These are phyloP conservation scores for Pythium sp. DNA, from an alignment of 352 stramenopile species.

Conservation along the genomic window DNA sequence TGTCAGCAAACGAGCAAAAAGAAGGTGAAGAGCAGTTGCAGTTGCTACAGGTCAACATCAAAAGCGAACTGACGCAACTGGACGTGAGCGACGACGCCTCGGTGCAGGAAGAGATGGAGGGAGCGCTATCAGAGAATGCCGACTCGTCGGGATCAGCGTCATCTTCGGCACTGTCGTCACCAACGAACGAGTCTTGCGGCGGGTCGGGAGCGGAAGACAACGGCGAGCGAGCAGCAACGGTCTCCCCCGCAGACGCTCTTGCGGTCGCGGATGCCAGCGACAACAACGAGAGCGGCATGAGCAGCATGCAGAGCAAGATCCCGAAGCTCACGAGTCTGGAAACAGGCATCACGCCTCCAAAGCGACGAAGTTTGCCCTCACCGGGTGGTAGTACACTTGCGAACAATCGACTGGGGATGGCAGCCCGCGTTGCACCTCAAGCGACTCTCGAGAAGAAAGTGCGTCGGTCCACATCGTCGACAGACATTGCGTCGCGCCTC, in stretches of 20 bases:
- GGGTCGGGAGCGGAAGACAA: conserved; percentile 17
- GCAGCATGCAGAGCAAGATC: conserved; percentile 10
- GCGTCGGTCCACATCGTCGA: conserved; percentile 12
- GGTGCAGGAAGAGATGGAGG: background rate
- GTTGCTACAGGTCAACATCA: background rate
- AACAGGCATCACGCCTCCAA: conserved; percentile 21
- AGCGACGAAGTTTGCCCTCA: conserved; percentile 21
- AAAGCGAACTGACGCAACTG: background rate
- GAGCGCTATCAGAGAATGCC: conserved; percentile 1
- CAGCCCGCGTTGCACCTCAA: conserved; percentile 25
- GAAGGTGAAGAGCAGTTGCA: background rate
- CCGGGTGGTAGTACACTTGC: conserved; percentile 17
- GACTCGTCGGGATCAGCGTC: background rate
- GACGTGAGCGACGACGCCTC: conserved; percentile 2
- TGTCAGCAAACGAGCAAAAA: conserved; percentile 4
- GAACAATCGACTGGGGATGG: conserved; percentile 39
- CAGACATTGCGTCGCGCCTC: conserved; percentile 10
- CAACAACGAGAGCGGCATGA: background rate
- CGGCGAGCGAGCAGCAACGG: conserved; percentile 14
- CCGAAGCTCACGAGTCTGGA: conserved; percentile 8
- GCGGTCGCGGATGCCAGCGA: background rate
- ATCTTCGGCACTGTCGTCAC: conserved; percentile 2
- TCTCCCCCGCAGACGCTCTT: conserved; percentile 7
- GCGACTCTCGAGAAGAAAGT: conserved; percentile 17
- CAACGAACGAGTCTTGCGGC: conserved; percentile 16